Conservation (phyloP, 441 rosid species). For the Breynia disticha region DNA sequence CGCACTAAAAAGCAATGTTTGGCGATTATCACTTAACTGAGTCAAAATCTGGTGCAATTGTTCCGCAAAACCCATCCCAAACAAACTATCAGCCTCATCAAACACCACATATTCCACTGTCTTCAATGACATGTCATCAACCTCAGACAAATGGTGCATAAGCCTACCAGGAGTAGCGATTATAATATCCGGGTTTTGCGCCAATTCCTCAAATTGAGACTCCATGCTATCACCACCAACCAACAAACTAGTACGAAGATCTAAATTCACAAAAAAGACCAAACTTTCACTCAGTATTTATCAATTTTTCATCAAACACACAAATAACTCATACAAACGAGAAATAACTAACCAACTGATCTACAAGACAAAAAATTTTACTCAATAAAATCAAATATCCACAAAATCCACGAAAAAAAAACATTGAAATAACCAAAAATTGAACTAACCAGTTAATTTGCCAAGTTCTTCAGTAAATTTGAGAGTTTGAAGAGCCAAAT, state of each 20-base stretch:
- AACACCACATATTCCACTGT: slow-evolving; percentile 90
- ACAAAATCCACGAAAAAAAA: too few relatives aligned
- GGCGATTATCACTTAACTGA: slow-evolving; percentile 82
- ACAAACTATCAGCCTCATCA: slow-evolving; percentile 89
- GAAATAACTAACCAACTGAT: too few relatives aligned
- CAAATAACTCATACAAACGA: too few relatives aligned
- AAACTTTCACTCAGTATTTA: too few relatives aligned
- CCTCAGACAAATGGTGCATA: slow-evolving; percentile 91
- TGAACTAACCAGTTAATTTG: slow-evolving; percentile 52
- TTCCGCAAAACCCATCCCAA: slow-evolving; percentile 88
- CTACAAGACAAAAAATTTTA: too few relatives aligned
- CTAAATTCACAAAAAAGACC: slow-evolving; percentile 23
- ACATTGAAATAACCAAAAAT: slow-evolving; percentile 1
- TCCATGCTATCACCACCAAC: slow-evolving; percentile 98
- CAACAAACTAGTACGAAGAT: slow-evolving; percentile 70
- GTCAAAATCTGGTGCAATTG: slow-evolving; percentile 71
- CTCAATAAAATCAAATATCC: too few relatives aligned
- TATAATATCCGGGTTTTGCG: slow-evolving; percentile 80
- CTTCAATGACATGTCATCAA: slow-evolving; percentile 78
- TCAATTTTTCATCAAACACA: too few relatives aligned
- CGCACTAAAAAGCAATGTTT: slow-evolving; percentile 91
- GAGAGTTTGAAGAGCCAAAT: slow-evolving; percentile 81
- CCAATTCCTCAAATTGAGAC: slow-evolving; percentile 82
- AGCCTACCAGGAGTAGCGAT: slow-evolving; percentile 95
- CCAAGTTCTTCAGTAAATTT: slow-evolving; percentile 86